Evolutionary conservation across 129 eudicot genomes (phyloP).

Genomic region (Erigeron canadensis): DNA sequence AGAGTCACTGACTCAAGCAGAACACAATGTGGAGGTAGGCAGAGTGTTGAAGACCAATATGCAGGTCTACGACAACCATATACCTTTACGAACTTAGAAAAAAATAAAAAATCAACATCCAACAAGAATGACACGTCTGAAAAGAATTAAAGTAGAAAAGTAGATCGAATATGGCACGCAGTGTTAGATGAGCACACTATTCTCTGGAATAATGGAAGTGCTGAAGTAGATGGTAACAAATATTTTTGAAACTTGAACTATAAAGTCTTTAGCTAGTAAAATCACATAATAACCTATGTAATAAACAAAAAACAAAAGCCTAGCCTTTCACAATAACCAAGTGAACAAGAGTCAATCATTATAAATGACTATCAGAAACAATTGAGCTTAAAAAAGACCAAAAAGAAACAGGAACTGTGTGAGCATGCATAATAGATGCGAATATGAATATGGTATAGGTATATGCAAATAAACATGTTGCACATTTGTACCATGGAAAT

Average conservation of each 20-base stretch:
- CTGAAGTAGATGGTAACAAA: background rate
- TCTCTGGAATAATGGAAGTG: background rate
- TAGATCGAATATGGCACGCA: background rate
- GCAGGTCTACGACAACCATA: background rate
- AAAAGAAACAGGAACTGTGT: background rate
- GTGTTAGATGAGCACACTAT: background rate
- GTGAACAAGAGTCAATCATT: background rate
- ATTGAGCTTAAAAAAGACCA: background rate
- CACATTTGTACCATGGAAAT: background rate
- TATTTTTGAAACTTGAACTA: too few relatives aligned
- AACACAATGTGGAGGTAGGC: background rate
- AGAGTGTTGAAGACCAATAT: background rate
- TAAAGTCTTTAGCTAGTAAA: background rate
- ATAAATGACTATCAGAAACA: background rate
- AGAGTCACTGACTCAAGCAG: background rate
- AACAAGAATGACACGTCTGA: background rate
- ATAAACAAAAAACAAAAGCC: background rate
- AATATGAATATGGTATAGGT: background rate
- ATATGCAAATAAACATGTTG: background rate
- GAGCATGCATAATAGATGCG: constrained; percentile 3
- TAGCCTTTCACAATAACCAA: background rate
- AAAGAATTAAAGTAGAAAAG: too few relatives aligned
- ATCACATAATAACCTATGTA: background rate
- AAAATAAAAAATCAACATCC: background rate
- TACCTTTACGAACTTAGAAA: background rate